A percentile compares a stretch with the other conserved stretches of the same genome.
These are phyloP conservation scores for Alternaria viburni DNA, from an alignment of 2,329 filamentous ascomycete genomes.

Conservation along the genomic window DNA sequence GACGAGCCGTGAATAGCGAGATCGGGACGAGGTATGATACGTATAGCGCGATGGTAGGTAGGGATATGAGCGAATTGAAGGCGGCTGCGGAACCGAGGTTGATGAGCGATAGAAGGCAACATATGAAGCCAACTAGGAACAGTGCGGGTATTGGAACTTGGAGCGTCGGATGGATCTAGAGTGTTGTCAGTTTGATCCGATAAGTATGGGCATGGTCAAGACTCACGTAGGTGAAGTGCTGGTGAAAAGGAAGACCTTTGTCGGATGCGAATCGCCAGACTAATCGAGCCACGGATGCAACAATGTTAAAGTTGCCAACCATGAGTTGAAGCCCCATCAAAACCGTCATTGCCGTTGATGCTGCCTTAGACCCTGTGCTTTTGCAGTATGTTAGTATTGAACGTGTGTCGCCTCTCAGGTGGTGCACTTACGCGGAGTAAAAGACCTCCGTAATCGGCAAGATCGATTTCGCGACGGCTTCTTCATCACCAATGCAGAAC, in stretches of 20 bases:
- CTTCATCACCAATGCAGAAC: constrained; percentile 51
- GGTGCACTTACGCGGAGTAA: constrained; percentile 21
- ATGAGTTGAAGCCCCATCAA: constrained; percentile 19
- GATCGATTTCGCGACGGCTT: constrained; percentile 11
- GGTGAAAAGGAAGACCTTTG: constrained; percentile 26
- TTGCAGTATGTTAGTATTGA: neutral
- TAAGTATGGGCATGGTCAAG: neutral
- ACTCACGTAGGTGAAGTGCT: constrained; percentile 23
- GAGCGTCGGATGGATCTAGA: constrained; percentile 22
- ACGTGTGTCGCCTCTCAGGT: neutral
- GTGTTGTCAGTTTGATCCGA: neutral
- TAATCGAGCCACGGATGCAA: constrained; percentile 37
- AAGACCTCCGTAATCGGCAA: constrained; percentile 46
- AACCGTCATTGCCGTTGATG: constrained; percentile 19
- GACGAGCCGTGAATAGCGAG: constrained; percentile 27
- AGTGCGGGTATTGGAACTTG: constrained; percentile 28
- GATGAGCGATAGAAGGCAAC: constrained; percentile 47
- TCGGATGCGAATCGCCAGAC: constrained; percentile 37
- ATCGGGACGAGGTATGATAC: constrained; percentile 36
- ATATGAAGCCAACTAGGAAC: constrained; percentile 33
- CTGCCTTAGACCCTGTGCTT: constrained; percentile 42
- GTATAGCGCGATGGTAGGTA: constrained; percentile 28
- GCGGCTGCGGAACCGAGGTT: constrained; percentile 49
- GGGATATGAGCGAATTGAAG: constrained; percentile 48
- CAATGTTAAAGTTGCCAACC: constrained; percentile 34